Evolutionary conservation across 768 basidiomycete genomes (phyloP).

Genomic region (Artomyces pyxidatus): DNA sequence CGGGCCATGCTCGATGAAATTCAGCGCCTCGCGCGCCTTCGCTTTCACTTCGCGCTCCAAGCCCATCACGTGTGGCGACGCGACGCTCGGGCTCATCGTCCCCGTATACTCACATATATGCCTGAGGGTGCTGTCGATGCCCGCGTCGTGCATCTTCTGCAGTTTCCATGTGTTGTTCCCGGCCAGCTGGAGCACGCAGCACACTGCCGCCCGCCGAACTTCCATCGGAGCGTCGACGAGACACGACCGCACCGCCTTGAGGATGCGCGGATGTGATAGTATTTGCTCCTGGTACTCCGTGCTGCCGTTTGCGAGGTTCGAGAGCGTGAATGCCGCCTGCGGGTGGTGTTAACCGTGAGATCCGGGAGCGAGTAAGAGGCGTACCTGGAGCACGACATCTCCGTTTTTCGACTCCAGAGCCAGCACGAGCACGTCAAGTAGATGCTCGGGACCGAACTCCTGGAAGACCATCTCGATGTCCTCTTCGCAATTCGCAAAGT

Average conservation of each 20-base stretch:
- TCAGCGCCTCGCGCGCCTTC: conserved; percentile 47
- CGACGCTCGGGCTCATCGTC: conserved; percentile 23
- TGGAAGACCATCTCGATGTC: conserved; percentile 56
- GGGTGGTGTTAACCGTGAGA: neutral
- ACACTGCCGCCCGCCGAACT: conserved; percentile 51
- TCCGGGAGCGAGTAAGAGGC: neutral
- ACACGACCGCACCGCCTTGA: conserved; percentile 45
- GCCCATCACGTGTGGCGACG: conserved; percentile 16
- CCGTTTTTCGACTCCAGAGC: conserved; percentile 46
- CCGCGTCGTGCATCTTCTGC: conserved; percentile 33
- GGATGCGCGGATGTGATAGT: conserved; percentile 40
- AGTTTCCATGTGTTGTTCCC: conserved; percentile 29
- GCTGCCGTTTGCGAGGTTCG: conserved; percentile 61
- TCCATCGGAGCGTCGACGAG: conserved; percentile 53
- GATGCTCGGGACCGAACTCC: conserved; percentile 37
- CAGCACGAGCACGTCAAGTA: conserved; percentile 38
- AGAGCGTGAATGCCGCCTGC: conserved; percentile 52
- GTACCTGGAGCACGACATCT: conserved; percentile 46
- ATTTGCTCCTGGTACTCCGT: conserved; percentile 43
- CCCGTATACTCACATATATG: conserved; percentile 35
- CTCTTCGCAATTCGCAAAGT: conserved; percentile 56
- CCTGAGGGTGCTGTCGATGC: conserved; percentile 36
- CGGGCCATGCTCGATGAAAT: conserved; percentile 29
- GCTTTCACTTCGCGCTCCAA: conserved; percentile 45
- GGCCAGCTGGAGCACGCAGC: conserved; percentile 52